These are phyloP conservation scores for Tricholoma saponaceum DNA, from an alignment of 768 basidiomycete species.

Conservation along the genomic window DNA sequence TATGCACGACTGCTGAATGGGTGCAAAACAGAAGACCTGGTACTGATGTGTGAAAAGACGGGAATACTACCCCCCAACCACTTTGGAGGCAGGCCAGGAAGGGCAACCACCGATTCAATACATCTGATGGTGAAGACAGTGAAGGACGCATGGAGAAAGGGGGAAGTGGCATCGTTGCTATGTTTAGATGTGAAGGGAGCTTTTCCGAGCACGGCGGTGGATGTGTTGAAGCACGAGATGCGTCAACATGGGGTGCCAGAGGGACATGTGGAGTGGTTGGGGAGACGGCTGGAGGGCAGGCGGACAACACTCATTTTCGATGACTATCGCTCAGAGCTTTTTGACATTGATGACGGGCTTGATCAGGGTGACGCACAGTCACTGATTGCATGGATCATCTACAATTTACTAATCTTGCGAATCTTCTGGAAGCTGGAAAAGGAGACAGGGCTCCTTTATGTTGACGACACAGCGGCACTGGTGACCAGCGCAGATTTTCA, in stretches of 20 bases:
- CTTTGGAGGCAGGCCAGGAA: constrained; percentile 23
- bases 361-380: constrained; percentile 30
- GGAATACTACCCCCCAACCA: constrained; percentile 19
- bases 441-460: neutral
- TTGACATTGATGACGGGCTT: too few species aligned
- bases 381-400: constrained; percentile 25
- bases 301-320: too few species aligned
- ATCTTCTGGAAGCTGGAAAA: too few species aligned
- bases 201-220: too few species aligned
- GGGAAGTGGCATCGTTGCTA: too few species aligned
- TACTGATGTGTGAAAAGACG: too few species aligned
- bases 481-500: constrained; percentile 4
- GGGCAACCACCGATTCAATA: constrained; percentile 26
- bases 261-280: too few species aligned
- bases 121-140: constrained; percentile 25
- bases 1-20: constrained; percentile 16
- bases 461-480: constrained; percentile 7
- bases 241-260: constrained; percentile 20
- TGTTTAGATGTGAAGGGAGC: too few species aligned
- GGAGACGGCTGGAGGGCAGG: too few species aligned
- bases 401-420: constrained; percentile 22
- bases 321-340: too few species aligned
- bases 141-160: too few species aligned
- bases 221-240: constrained; percentile 24
- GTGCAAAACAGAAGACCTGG: too few species aligned